phyloP scores from a whole-genome alignment of 73 alveolate species.

The Vitrella brassicaformis region DNA sequence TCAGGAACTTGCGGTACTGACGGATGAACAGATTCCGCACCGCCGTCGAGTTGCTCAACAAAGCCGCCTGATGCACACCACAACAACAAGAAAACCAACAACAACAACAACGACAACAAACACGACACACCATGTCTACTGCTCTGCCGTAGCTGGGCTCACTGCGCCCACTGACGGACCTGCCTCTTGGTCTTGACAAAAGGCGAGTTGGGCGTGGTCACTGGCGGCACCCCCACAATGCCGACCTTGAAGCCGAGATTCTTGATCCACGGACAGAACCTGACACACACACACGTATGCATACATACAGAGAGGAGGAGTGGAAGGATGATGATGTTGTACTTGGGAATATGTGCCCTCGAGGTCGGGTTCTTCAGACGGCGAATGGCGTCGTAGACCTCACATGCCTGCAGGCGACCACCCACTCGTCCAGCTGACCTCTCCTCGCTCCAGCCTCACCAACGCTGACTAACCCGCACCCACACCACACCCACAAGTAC shows the following conservation, averaged over 20 bases:
- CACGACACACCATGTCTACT: not conserved
- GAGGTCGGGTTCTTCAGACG: not conserved
- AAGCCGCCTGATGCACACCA: too few species aligned
- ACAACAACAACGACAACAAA: too few species aligned
- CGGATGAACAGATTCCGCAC: not conserved
- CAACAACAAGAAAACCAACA: too few species aligned
- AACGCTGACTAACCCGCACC: too few species aligned
- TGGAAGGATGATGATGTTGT: too few species aligned
- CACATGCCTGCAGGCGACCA: not conserved
- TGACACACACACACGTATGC: too few species aligned
- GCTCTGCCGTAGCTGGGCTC: not conserved
- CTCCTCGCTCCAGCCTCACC: too few species aligned
- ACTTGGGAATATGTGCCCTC: not conserved
- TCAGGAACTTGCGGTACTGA: not conserved
- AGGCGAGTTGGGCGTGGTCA: not conserved
- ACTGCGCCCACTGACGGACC: not conserved
- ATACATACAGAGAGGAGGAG: too few species aligned
- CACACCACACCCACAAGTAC: not conserved
- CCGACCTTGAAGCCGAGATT: not conserved
- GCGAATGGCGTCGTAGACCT: not conserved
- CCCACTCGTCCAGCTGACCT: not conserved
- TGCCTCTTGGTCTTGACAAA: not conserved
- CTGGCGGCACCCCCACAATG: not conserved
- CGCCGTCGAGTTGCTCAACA: not conserved
- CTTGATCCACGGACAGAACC: not conserved